phyloP scores from a whole-genome alignment of 2,329 filamentous ascomycete species.

The Fusarium pseudograminearum region DNA sequence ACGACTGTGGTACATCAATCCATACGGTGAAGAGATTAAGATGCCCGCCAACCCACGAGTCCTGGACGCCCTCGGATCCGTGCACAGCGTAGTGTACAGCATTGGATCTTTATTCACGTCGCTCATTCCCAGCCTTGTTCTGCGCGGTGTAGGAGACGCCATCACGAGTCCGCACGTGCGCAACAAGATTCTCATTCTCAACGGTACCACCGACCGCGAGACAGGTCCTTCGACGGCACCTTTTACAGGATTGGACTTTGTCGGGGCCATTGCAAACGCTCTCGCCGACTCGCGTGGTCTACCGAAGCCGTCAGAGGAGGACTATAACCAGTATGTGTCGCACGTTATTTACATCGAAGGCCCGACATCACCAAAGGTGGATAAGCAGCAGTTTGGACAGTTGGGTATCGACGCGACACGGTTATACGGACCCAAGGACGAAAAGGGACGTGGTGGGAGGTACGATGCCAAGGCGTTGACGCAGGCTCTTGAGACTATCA shows the following conservation, averaged over 20 bases:
- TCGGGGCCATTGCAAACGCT: conserved; percentile 81
- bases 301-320: conserved; percentile 53
- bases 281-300: conserved; percentile 74
- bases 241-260: conserved; percentile 83
- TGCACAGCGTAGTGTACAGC: conserved; percentile 84
- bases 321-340: conserved; percentile 79
- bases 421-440: conserved; percentile 76
- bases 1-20: conserved; percentile 96
- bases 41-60: conserved; percentile 87
- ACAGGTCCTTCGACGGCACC: conserved; percentile 76
- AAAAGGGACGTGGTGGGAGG: conserved; percentile 59
- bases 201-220: conserved; percentile 86
- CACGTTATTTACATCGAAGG: conserved; percentile 86
- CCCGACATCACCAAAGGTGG: conserved; percentile 75
- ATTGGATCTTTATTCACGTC: conserved; percentile 96
- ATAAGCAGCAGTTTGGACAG: conserved; percentile 70
- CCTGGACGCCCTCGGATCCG: conserved; percentile 71
- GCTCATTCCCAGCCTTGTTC: conserved; percentile 83
- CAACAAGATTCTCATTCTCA: conserved; percentile 86
- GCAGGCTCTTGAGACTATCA: conserved; percentile 80
- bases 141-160: conserved; percentile 77
- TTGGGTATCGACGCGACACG: conserved; percentile 83
- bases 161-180: conserved; percentile 59
- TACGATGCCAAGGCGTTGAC: conserved; percentile 83
- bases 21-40: conserved; percentile 95